Evolutionary conservation across 2,329 filamentous ascomycete genomes (phyloP), one percentile per base, ranked within the genome.

Genomic region (Cercospora sp.): DNA sequence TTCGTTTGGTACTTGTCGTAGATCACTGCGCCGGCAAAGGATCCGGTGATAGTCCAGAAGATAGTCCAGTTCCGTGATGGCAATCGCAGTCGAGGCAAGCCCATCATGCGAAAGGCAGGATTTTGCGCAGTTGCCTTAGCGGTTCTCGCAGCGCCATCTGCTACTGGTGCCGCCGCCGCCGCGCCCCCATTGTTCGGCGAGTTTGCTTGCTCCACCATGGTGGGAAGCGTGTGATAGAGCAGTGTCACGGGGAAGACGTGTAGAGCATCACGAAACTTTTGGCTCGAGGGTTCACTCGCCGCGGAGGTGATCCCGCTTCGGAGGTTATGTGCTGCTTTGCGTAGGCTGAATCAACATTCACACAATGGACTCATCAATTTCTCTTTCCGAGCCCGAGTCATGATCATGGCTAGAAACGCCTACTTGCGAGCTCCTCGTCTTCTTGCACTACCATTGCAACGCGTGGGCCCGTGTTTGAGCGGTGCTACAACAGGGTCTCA

Each of bases 1-100:
- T 90, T 91, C 84, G 94, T 97, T 82, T 98, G 90, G 68, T 92
- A 90, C 77, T 92, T 92, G 81, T 99, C 95, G 84, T 99, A 97
- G 77, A 95, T 87, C 65, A 98, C 86, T 63, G 93, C 91, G 16
- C 87, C 89, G 5, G 92, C 88, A 77, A 97, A 91, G 58, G 91
- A 87, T 63, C 90, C 90, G 10, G 90, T 90, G 65, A 98, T 80
- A 58, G 90, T 85, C 80, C 94, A 89, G 83, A 99, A 99, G 76
- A 99, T 97, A 81, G 95, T 88, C 95, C 95, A 99, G 79, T 98
- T 98, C 69, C 95, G 91, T 18, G 94, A 98, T 7, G 95, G 95
- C 18, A 99, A 88, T 68, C 91, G 91, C 69, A 97, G 87, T 73
- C 90, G 91, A 61, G 94, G 94, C 67, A 99, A 83, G 66, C 83